These are phyloP conservation scores for Areca catechu DNA, from an alignment of 176 grass and related monocot genomes.

Conservation along the genomic window DNA sequence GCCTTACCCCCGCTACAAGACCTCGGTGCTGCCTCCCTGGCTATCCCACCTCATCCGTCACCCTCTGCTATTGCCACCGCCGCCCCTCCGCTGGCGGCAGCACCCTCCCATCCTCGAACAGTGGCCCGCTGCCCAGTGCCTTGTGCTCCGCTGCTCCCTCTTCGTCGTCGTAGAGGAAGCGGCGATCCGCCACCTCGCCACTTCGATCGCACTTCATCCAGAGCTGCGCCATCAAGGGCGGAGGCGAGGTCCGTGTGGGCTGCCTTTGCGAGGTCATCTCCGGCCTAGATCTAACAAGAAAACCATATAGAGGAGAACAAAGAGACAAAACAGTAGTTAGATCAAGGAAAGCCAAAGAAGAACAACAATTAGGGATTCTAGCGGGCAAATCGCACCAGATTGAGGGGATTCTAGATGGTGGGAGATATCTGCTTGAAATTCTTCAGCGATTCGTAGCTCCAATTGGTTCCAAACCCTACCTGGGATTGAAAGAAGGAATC, in stretches of 20 bases:
- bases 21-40: slow-evolving; percentile 44
- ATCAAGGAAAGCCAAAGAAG: background rate
- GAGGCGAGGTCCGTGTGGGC: no score
- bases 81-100: slow-evolving; percentile 28
- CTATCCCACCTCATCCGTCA: slow-evolving; percentile 23
- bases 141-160: background rate
- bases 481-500: slow-evolving; percentile 38
- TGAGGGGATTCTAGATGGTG: slow-evolving; percentile 66
- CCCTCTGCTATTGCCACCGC: slow-evolving; percentile 22
- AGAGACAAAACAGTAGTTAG: background rate
- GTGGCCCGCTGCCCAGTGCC: no score
- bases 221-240: no score
- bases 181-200: slow-evolving; percentile 35
- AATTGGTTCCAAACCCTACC: slow-evolving; percentile 13
- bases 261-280: no score
- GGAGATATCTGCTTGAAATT: slow-evolving; percentile 66
- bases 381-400: slow-evolving; percentile 32
- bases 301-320: background rate
- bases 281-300: no score
- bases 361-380: background rate
- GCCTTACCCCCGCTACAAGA: slow-evolving; percentile 68
- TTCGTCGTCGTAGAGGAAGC: background rate
- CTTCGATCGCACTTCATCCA: no score
- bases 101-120: slow-evolving; percentile 62
- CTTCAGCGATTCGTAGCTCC: slow-evolving; percentile 57